Percentiles rank a stretch among this genome's conserved stretches.
Evolutionary conservation across 495 filamentous ascomycete genomes (phyloP).

Genomic region (Amniculicola lignicola): DNA sequence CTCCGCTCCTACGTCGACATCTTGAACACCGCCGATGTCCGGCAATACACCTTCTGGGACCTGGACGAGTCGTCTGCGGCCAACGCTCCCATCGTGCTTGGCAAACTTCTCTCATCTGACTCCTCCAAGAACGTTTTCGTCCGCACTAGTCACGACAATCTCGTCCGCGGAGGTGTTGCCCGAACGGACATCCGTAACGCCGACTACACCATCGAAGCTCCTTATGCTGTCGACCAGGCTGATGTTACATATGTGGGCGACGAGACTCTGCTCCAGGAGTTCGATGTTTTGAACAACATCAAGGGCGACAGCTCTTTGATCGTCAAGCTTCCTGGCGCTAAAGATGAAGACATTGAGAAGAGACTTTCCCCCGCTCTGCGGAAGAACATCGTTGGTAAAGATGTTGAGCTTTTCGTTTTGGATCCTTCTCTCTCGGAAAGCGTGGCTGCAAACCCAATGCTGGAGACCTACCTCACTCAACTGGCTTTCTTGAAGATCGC

Average conservation of each 20-base stretch:
- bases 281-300: slow-evolving; percentile 67
- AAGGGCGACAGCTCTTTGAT: slow-evolving; percentile 72
- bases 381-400: slow-evolving; percentile 64
- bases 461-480: slow-evolving; percentile 62
- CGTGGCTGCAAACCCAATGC: slow-evolving; percentile 54
- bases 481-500: slow-evolving; percentile 77
- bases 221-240: slow-evolving; percentile 73
- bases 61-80: slow-evolving; percentile 67
- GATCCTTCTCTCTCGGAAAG: slow-evolving; percentile 65
- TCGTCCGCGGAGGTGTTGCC: slow-evolving; percentile 77
- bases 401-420: slow-evolving; percentile 66
- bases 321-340: slow-evolving; percentile 69
- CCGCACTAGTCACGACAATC: slow-evolving; percentile 75
- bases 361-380: slow-evolving; percentile 66
- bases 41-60: slow-evolving; percentile 95
- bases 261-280: slow-evolving; percentile 69
- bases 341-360: slow-evolving; percentile 88
- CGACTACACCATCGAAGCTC: slow-evolving; percentile 74
- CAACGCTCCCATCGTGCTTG: slow-evolving; percentile 62
- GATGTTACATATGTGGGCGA: slow-evolving; percentile 77
- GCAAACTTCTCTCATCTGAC: slow-evolving; percentile 70
- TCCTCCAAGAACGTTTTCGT: slow-evolving; percentile 73
- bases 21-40: slow-evolving; percentile 46
- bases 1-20: slow-evolving; percentile 44
- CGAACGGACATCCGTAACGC: slow-evolving; percentile 84